Conservation (phyloP, 2,329 filamentous ascomycete genomes). For the Whalleya microplaca region DNA sequence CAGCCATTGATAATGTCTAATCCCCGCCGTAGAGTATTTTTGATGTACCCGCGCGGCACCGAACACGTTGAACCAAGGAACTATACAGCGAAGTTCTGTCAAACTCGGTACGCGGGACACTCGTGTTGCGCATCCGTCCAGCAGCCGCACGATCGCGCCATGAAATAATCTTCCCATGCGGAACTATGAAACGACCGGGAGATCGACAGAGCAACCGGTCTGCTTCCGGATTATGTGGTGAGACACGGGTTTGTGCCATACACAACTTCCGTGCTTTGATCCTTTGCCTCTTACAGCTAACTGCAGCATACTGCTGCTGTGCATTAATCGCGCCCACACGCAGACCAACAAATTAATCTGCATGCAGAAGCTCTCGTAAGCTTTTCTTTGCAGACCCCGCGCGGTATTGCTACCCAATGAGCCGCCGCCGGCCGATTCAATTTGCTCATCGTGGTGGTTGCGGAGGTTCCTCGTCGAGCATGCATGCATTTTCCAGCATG, state of each 20-base stretch:
- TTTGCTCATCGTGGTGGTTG: constrained; percentile 43
- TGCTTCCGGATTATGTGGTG: constrained; percentile 17
- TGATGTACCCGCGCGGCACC: constrained; percentile 14
- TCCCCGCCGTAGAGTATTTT: constrained; percentile 15
- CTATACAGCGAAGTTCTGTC: not conserved
- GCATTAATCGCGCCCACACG: constrained; percentile 15
- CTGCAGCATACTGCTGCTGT: constrained; percentile 13
- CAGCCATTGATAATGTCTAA: constrained; percentile 24
- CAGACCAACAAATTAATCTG: constrained; percentile 22
- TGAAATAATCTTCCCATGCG: constrained; percentile 4
- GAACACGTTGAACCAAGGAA: not conserved
- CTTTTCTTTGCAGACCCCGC: constrained; percentile 20
- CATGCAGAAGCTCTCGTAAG: constrained; percentile 6
- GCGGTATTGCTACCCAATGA: constrained; percentile 29
- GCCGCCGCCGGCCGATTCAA: constrained; percentile 15
- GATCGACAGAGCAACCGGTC: constrained; percentile 22
- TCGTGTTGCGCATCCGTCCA: constrained; percentile 5
- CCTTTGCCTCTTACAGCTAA: constrained; percentile 19
- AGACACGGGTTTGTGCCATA: constrained; percentile 18
- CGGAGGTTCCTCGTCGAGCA: constrained; percentile 82
- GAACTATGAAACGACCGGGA: constrained; percentile 20
- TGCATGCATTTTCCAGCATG: constrained; percentile 94
- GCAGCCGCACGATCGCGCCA: constrained; percentile 4
- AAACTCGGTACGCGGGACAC: not conserved
- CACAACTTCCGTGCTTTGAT: constrained; percentile 13